Base-by-base conservation (phyloP, 257 asterid species). In the Paulownia fortunei region DNA sequence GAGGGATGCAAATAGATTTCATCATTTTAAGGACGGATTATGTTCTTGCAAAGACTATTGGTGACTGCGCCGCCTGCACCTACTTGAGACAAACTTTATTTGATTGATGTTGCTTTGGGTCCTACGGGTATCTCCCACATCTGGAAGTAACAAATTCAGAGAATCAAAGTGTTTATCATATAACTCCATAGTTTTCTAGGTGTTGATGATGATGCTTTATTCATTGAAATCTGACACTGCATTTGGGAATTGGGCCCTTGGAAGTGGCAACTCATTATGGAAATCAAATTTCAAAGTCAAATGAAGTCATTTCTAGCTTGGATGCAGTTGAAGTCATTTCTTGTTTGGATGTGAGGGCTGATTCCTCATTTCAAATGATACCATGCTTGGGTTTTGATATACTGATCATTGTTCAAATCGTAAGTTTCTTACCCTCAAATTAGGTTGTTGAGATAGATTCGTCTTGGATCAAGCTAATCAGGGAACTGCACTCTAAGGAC, bases 31-130 rank as follows among this genome's bases (percentile, higher is more conserved):
- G 78, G 89, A 89, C 62, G 94, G 92, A 0, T 8, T 70, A 37
- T 91, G 97, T 68, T 87, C 94, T 56, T 91, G 97, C 86, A 84
- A 78, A 26, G 97, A 91, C 75, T 89, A 86, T 75, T 89, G 94
- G 94, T 91, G 87, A 90, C 44, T 72, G 42, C 24, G 19, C 39
- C 44, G 27, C 69, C 41, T 30, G 30, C 72, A 49, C 41, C 68
- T 68, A 12, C 42, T 44, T 21, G 64, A 52, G 60, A 51, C 47
- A 59, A n/a, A 39, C 23, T 37, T 49, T 26, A 19, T 58, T 69
- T 66, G 51, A 8, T 39, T 24, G 47, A 3, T 27, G 32, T 64
- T 64, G n/a, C n/a, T 64, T 11, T n/a, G 21, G 18, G n/a, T 24
- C 71, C 12, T 42, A 30, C 18, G 72, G 72, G 10, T 59, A 39